Base-by-base conservation (phyloP, 192 early-diverging fungal genomes). In the Funneliformis mosseae region DNA sequence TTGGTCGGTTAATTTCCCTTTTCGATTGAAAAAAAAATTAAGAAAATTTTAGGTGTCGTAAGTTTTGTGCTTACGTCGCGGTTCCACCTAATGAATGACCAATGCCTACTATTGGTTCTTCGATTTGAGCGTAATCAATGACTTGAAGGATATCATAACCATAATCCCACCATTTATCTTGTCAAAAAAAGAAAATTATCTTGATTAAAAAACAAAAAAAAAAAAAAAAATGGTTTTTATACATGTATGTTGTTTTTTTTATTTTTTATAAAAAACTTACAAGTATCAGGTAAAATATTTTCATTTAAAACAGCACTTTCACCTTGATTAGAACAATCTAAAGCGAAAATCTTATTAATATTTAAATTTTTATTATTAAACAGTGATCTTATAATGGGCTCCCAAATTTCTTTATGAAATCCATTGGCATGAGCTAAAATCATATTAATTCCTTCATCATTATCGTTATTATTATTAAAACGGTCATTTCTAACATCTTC, bases 381-480 rank as follows among this genome's bases (percentile, higher is more conserved):
- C 25, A 89, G 60, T 0, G 74, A 50, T 4, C 69, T 46, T 38
- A 92, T 89, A 27, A 91, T 66, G 10, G 90, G 87, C 55, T 91
- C 83, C 81, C 88, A 89, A 4, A 84, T 77, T 64, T 92, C 91
- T 79, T 92, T 92, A 81, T 84, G 81, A 48, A 92, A 87, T 10
- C 91, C 89, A 63, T 88, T 91, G 0, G 91, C 91, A 76, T 92
- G 92, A 3, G 87, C 76, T 23, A 86, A 88, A 27, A 92, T 66
- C 23, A 92, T 69, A 12, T 81, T 41, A 12, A 72, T 72, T 72
- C 7, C 33, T 1, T 16, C 33, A 33, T 21, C 0, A 67, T 18
- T 27, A 33, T 16, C 33, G 11, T 21, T 3, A 67, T 18, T 27
- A 33, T 38, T 67, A 33, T 38, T 18, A 33, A 33, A 0, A 33